Percentiles rank a stretch among this genome's conserved stretches.
Conservation (phyloP, 208 protist species). For the Phytomonas francai region DNA sequence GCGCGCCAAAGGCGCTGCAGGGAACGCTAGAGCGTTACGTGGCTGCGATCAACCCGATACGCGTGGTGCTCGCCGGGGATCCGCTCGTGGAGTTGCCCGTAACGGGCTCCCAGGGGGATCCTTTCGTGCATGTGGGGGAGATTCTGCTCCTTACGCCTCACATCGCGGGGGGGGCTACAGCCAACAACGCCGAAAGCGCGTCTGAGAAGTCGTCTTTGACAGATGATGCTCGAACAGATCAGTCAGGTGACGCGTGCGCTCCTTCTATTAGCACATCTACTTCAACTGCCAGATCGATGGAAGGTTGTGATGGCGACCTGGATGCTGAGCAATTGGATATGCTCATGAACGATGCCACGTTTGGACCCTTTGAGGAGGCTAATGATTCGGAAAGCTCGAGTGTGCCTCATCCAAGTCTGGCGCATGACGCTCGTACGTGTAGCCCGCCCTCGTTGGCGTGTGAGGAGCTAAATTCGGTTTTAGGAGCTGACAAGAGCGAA, state of each 20-base stretch:
- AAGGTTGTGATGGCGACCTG: conserved; percentile 1
- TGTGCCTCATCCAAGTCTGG: no score
- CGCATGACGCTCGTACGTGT: no score
- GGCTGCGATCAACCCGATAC: conserved; percentile 59
- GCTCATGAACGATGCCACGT: no score
- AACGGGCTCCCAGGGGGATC: conserved; percentile 55
- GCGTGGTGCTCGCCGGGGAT: conserved; percentile 72
- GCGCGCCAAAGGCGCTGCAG: conserved; percentile 55
- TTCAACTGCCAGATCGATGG: not conserved
- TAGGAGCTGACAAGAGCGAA: not conserved
- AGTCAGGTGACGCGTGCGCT: no score
- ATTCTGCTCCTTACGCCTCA: conserved; percentile 48
- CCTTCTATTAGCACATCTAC: no score
- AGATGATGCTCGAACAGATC: no score
- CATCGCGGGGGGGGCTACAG: not conserved
- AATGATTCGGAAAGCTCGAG: no score
- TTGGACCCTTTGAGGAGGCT: no score
- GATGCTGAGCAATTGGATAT: conserved; percentile 13
- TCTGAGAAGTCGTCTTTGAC: no score
- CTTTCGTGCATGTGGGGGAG: conserved; percentile 77
- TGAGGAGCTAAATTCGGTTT: no score
- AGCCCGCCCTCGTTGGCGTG: no score
- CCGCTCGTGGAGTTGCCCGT: conserved; percentile 76
- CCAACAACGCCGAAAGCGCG: no score
- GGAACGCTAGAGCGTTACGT: conserved; percentile 57